phyloP scores from a whole-genome alignment of 2,329 filamentous ascomycete species.

The Diplocarpon rosae region DNA sequence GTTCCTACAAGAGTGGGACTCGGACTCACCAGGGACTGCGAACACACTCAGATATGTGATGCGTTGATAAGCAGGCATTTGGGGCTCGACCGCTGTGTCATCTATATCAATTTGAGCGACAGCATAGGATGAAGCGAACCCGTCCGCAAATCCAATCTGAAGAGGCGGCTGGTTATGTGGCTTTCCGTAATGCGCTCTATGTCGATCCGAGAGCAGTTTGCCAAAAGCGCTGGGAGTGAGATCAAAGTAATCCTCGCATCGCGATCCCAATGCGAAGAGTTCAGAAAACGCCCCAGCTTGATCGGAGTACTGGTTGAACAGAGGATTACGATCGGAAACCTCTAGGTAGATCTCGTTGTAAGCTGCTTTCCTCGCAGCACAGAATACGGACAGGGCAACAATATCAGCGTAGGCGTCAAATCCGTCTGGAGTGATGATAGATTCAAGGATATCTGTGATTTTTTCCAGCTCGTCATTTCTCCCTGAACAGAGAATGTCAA shows the following conservation, averaged over 20 bases:
- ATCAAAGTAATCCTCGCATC: slow-evolving; percentile 5
- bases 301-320: slow-evolving; percentile 5
- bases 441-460: slow-evolving; percentile 3
- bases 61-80: slow-evolving; percentile 3
- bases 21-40: background rate
- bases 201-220: slow-evolving; percentile 3
- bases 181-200: slow-evolving; percentile 3
- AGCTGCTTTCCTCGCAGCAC: slow-evolving; percentile 1
- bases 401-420: slow-evolving; percentile 4
- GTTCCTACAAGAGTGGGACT: background rate
- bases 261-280: slow-evolving; percentile 1
- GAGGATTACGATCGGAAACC: slow-evolving; percentile 3
- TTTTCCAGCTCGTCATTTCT: slow-evolving; percentile 2
- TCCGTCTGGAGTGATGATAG: background rate
- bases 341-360: slow-evolving; percentile 5
- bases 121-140: slow-evolving; percentile 1
- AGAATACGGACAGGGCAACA: slow-evolving; percentile 2
- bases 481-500: slow-evolving; percentile 1
- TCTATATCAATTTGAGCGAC: slow-evolving; percentile 4
- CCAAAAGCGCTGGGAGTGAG: slow-evolving; percentile 4
- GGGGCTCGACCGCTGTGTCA: background rate
- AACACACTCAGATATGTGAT: slow-evolving; percentile 3
- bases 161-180: slow-evolving; percentile 4
- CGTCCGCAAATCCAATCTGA: slow-evolving; percentile 1
- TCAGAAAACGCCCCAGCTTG: slow-evolving; percentile 2